phyloP scores from a whole-genome alignment of 2,329 filamentous ascomycete genomes.

The Rosellinia necatrix region DNA sequence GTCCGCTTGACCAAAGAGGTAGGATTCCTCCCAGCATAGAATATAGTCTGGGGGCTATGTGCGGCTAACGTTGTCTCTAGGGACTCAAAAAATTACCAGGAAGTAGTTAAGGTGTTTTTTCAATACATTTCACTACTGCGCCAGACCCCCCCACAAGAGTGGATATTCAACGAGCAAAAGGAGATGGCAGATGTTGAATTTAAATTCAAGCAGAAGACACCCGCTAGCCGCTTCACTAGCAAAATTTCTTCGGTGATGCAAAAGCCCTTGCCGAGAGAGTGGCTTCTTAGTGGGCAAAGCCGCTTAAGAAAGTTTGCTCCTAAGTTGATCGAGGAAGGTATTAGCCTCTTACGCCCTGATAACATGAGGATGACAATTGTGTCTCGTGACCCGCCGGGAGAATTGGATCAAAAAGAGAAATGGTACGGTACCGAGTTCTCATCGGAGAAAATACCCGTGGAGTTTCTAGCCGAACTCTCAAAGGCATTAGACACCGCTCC shows the following conservation, averaged over 20 bases:
- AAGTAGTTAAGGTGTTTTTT: conserved; percentile 83
- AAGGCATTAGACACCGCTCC: conserved; percentile 63
- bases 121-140: conserved; percentile 88
- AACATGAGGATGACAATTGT: conserved; percentile 87
- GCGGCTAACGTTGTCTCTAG: conserved; percentile 39
- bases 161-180: conserved; percentile 94
- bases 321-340: conserved; percentile 71
- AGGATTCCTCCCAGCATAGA: conserved; percentile 28
- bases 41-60: not conserved
- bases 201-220: conserved; percentile 90
- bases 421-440: conserved; percentile 98
- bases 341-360: conserved; percentile 78
- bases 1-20: conserved; percentile 83
- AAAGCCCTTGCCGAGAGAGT: conserved; percentile 82
- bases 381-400: conserved; percentile 80
- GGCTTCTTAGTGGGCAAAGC: conserved; percentile 80
- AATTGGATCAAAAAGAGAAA: conserved; percentile 87
- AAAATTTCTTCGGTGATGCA: conserved; percentile 88
- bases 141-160: conserved; percentile 80
- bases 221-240: conserved; percentile 87
- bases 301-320: conserved; percentile 81
- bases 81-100: conserved; percentile 78
- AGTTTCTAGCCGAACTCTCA: conserved; percentile 74
- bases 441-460: conserved; percentile 75
- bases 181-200: conserved; percentile 91